Base-by-base conservation (phyloP, 345 rosid species). In the Eutrema japonicum region DNA sequence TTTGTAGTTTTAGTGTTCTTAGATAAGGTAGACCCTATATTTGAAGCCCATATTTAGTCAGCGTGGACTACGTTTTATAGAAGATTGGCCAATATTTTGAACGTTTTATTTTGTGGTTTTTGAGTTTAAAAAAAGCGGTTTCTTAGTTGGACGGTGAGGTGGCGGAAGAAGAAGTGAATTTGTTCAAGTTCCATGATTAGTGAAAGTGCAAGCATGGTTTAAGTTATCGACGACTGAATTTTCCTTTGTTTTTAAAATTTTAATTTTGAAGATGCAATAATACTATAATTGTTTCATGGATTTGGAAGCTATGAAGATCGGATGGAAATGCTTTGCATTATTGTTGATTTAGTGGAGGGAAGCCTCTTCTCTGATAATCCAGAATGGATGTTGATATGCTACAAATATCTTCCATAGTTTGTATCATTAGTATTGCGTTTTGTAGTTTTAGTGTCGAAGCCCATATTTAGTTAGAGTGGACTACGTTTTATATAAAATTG, bases 271-370 rank as follows among this genome's bases (percentile, higher is more conserved):
- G 4, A 47, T 66, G 54, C 9, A 10, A 40, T 67, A 32, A 40
- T 7, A 41, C 18, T 36, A 18, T 68, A 9, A 8, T 48, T 77
- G 45, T 67, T 81, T 66, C 71, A 92, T 96, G 98, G 99, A 37
- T 84, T 86, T 66, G 97, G 99, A 77, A 92, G 87, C 68, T 92
- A 90, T 79, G 99, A 95, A 86, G 97, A 90, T 78, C 87, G 96
- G 55, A 90, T 92, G 49, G 97, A 92, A 82, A 89, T 92, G 98
- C 96, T 95, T 67, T 84, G 79, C 7, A 84, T 88, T 67, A 86
- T 95, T 51, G 91, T 92, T 70, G 99, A 95, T 87, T 90, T 92
- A 63, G 99, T 95, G 77, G 98, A 92, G 83, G 99, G 93, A 10
- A 87, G 93, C 87, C 85, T 90, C 52, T 89, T 69, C 79, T 88